phyloP scores from a whole-genome alignment of 306 rosid genomes.

The Vachellia pachyceras region DNA sequence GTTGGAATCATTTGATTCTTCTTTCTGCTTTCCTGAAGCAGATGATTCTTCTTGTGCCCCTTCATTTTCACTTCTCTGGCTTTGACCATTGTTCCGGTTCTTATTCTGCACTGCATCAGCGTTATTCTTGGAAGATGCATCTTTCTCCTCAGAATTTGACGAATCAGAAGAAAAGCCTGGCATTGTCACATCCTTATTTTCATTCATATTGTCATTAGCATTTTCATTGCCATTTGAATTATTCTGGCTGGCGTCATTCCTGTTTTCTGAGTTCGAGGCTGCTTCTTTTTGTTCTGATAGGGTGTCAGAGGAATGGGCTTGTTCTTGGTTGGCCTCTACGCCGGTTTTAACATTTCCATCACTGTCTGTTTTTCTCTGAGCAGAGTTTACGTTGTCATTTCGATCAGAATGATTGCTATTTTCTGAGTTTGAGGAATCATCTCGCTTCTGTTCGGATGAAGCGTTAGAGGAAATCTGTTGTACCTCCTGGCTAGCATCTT shows the following conservation, averaged over 20 bases:
- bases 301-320: constrained; percentile 49
- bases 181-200: constrained; percentile 35
- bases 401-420: constrained; percentile 40
- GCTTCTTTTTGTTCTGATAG: constrained; percentile 49
- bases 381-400: constrained; percentile 46
- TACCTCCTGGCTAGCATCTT: constrained; percentile 49
- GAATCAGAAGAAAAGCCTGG: constrained; percentile 28
- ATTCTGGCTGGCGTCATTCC: constrained; percentile 41
- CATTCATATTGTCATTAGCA: constrained; percentile 38
- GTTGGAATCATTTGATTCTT: constrained; percentile 42
- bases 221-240: constrained; percentile 39
- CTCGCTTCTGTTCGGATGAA: constrained; percentile 62
- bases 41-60: constrained; percentile 50
- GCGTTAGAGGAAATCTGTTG: constrained; percentile 58
- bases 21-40: constrained; percentile 51
- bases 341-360: constrained; percentile 46
- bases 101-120: constrained; percentile 37
- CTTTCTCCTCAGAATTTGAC: constrained; percentile 33
- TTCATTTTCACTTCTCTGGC: constrained; percentile 42
- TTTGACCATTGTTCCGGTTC: constrained; percentile 44
- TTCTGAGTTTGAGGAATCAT: constrained; percentile 51
- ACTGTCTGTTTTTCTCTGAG: constrained; percentile 46
- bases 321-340: constrained; percentile 36
- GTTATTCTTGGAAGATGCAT: constrained; percentile 36
- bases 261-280: constrained; percentile 51